Evolutionary conservation across 2,329 filamentous ascomycete genomes (phyloP).

Genomic region (Lecanicillium sp.): DNA sequence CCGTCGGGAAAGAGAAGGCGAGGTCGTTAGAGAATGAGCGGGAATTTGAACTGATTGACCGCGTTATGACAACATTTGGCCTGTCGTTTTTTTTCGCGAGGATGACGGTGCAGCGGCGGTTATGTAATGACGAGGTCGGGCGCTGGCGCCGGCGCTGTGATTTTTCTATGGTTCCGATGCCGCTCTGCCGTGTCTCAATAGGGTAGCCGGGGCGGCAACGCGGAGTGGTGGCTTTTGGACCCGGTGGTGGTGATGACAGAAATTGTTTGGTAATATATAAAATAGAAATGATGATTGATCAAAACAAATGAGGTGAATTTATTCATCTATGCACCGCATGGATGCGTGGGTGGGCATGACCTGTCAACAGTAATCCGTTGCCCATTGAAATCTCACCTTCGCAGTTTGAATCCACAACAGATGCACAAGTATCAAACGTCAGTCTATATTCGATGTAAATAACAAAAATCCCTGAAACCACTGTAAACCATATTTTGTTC

Average conservation of each 20-base stretch:
- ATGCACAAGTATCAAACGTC: neutral
- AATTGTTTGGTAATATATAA: too few species aligned
- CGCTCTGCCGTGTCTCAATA: neutral
- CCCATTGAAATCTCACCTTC: neutral
- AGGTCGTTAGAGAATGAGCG: neutral
- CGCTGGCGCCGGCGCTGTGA: neutral
- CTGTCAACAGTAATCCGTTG: neutral
- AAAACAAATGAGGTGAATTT: too few species aligned
- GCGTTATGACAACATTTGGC: neutral
- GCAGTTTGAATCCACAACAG: neutral
- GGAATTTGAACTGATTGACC: neutral
- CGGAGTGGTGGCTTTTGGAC: too few species aligned
- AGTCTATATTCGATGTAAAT: neutral
- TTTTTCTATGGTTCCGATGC: neutral
- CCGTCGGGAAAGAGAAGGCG: neutral
- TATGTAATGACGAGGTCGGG: too few species aligned
- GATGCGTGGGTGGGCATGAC: too few species aligned
- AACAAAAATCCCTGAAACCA: neutral
- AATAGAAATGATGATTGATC: too few species aligned
- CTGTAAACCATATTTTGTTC: too few species aligned
- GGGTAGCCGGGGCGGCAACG: too few species aligned
- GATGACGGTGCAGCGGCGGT: too few species aligned
- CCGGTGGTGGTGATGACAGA: too few species aligned
- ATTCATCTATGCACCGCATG: too few species aligned
- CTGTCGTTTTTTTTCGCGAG: too few species aligned